These are phyloP conservation scores for Candida parachauliodes DNA, from an alignment of 805 yeast genomes.

Conservation along the genomic window DNA sequence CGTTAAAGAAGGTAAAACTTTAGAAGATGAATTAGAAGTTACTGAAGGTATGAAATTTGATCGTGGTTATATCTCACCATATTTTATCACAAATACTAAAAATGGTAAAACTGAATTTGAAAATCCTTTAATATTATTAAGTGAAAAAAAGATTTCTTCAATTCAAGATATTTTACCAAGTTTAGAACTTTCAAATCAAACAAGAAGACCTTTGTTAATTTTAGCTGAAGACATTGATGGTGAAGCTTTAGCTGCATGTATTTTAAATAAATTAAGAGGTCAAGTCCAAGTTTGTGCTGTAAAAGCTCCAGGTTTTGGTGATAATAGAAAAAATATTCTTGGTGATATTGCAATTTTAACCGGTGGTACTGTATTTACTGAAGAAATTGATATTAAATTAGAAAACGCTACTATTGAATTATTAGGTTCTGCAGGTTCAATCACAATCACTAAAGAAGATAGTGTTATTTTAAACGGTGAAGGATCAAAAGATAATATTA, in stretches of 20 bases:
- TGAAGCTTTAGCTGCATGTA: constrained; percentile 97
- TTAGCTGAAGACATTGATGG: constrained; percentile 96
- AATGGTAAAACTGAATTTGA: constrained; percentile 91
- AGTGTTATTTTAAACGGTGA: constrained; percentile 91
- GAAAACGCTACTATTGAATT: constrained; percentile 88
- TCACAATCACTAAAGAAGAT: constrained; percentile 93
- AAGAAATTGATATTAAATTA: constrained; percentile 92
- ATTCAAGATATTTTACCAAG: constrained; percentile 92
- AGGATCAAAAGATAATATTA: constrained; percentile 77
- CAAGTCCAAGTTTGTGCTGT: constrained; percentile 97
- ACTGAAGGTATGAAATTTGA: constrained; percentile 98
- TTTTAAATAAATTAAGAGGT: constrained; percentile 94
- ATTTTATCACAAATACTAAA: constrained; percentile 92
- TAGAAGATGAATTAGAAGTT: constrained; percentile 93
- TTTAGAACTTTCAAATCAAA: constrained; percentile 86
- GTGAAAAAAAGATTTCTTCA: constrained; percentile 86
- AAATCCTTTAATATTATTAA: constrained; percentile 81
- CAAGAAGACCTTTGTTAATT: constrained; percentile 88
- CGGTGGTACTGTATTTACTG: constrained; percentile 90
- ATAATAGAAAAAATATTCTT: constrained; percentile 92
- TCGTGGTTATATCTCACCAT: constrained; percentile 95
- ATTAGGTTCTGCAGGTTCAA: constrained; percentile 87
- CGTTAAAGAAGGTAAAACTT: constrained; percentile 94
- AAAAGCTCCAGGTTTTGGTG: constrained; percentile 99
- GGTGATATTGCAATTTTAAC: constrained; percentile 94